Base-by-base conservation (phyloP, 179 eudicot genomes). In the Actinidia arguta region DNA sequence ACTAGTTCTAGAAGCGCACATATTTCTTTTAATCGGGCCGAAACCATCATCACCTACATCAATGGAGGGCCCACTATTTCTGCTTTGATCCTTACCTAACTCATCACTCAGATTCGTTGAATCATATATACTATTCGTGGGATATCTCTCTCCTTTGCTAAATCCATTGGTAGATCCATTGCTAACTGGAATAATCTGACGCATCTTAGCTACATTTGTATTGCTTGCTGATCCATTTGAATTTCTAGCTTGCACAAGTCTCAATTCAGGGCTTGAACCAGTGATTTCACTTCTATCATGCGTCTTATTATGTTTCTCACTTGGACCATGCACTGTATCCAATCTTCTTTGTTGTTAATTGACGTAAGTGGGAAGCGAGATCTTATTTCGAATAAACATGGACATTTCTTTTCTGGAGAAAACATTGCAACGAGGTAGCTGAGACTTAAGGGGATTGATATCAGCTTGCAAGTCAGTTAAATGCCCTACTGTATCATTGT, bases 1-100 rank as follows among this genome's bases (percentile, higher is more conserved):
- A 85, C 99, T 98, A 68, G 98, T 95, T 55, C 96, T 89, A 80
- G 99, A 95, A 84, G 98, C 94, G 87, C 99, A 96, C 99, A 96
- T 96, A 86, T 93, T 85, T 74, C 87, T 91, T 83, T 88, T 92
- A 66, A 92, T 78, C 39, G 74, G 55, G 75, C 86, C 95, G 78
- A 85, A 17, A 78, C 85, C 89, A 59, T 91, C 91, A 78, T 91
- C 88, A 78, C 52, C 79, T 9, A 86, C 81, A 74, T 82, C 75
- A 54, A 73, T 67, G 72, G 90, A 70, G 47, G 75, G 81, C 52
- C 79, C 83, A 61, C 81, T 87, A 68, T 83, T 89, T 25, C 64
- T 86, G 83, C 78, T 86, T 80, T 85, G 80, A 73, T 62, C 75
- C 63, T 82, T 85, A 61, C 73, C 83, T 22, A 58, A 58, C n/a